Conservation (phyloP, 805 yeast genomes). For the Candida ponderosae region DNA sequence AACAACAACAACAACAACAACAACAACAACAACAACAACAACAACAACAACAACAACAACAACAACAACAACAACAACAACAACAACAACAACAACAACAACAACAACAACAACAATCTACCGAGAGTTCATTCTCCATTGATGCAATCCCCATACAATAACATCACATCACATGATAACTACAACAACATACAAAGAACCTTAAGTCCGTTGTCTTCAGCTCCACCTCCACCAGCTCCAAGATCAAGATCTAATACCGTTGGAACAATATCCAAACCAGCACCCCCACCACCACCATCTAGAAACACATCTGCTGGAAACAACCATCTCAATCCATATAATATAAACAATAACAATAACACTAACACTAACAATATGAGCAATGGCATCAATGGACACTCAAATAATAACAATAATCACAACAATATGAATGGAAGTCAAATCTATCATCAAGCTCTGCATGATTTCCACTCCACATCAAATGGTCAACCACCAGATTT, state of each 20-base stretch:
- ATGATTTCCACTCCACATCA: constrained; percentile 6
- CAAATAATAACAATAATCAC: constrained; percentile 8
- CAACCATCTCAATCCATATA: no score
- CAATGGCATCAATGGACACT: constrained; percentile 19
- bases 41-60: constrained; percentile 1
- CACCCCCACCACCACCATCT: constrained; percentile 13
- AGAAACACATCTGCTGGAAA: constrained; percentile 5
- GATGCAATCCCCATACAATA: constrained; percentile 16
- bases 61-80: constrained; percentile 1
- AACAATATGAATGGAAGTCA: background rate
- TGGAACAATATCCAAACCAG: constrained; percentile 3
- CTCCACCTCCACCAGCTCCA: constrained; percentile 30
- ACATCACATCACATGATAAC: constrained; percentile 35
- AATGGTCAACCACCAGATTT: background rate
- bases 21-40: constrained; percentile 3
- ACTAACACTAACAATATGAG: background rate
- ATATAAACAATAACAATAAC: background rate
- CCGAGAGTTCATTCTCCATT: constrained; percentile 21
- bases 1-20: constrained; percentile 7
- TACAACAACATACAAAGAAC: constrained; percentile 23
- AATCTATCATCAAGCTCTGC: constrained; percentile 7
- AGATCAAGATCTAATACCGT: constrained; percentile 27
- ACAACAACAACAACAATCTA: constrained; percentile 21
- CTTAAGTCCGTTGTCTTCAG: constrained; percentile 21
- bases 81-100: constrained; percentile 15